Conservation (phyloP, 2,329 filamentous ascomycete species). For the Dissoconium aciculare region DNA sequence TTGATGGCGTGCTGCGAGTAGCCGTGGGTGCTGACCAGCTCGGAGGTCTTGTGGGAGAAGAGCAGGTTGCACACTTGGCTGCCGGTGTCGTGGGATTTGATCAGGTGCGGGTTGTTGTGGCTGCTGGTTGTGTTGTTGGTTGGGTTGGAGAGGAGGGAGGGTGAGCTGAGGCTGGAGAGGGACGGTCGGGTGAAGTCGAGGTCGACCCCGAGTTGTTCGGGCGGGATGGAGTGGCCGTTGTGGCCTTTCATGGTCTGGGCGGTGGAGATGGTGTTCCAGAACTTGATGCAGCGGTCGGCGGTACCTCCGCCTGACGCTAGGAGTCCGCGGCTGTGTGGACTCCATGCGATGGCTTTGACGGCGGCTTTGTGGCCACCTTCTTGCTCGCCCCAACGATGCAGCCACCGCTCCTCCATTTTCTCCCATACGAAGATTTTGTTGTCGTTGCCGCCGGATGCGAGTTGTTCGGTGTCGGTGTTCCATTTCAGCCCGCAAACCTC, state of each 20-base stretch:
- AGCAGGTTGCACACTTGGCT: conserved; percentile 98
- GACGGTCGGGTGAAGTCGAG: conserved; percentile 14
- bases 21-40: conserved; percentile 91
- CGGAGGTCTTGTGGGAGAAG: conserved; percentile 95
- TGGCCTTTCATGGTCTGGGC: conserved; percentile 23
- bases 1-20: conserved; percentile 98
- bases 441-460: conserved; percentile 92
- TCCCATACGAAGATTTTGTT: conserved; percentile 99
- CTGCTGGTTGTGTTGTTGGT: too few relatives aligned
- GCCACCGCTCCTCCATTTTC: conserved; percentile 76
- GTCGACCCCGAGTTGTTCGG: conserved; percentile 15
- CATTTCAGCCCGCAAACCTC: conserved; percentile 94
- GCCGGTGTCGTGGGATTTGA: conserved; percentile 83
- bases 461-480: conserved; percentile 90
- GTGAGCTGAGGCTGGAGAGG: conserved; percentile 12
- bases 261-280: conserved; percentile 65
- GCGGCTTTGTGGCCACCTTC: conserved; percentile 90
- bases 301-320: conserved; percentile 94
- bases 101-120: conserved; percentile 33
- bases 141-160: conserved; percentile 22
- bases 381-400: conserved; percentile 90
- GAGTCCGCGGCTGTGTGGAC: conserved; percentile 82
- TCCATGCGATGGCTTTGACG: conserved; percentile 97
- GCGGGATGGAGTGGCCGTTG: conserved; percentile 18
- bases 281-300: conserved; percentile 89